A percentile compares a stretch with the other conserved stretches of the same genome.
These are phyloP conservation scores for Saturnispora serradocipensis DNA, from an alignment of 805 yeast genomes.

Conservation along the genomic window DNA sequence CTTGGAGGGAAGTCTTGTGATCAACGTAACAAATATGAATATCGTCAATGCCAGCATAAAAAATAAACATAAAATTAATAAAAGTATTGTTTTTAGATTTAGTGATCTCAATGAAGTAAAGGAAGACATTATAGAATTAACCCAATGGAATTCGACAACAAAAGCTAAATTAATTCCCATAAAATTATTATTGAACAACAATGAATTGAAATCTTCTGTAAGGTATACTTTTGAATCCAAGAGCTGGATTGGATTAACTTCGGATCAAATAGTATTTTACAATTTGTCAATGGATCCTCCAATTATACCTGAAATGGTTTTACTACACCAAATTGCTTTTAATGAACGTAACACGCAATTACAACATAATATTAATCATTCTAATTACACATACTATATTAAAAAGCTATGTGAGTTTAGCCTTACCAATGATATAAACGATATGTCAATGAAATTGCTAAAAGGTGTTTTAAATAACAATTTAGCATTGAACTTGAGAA, in stretches of 20 bases:
- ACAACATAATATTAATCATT: background rate
- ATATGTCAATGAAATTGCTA: background rate
- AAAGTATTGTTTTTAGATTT: background rate
- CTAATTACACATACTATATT: background rate
- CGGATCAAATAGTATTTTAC: background rate
- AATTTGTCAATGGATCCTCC: background rate
- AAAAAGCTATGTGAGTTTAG: slow-evolving; percentile 2
- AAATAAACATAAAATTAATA: slow-evolving; percentile 1
- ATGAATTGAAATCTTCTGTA: background rate
- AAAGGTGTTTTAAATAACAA: background rate
- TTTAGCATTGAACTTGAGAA: background rate
- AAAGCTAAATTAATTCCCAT: background rate
- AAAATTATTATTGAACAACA: background rate
- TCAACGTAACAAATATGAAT: slow-evolving; percentile 5
- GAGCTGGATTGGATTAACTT: slow-evolving; percentile 2
- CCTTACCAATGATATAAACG: background rate
- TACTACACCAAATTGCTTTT: background rate
- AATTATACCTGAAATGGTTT: background rate
- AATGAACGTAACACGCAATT: background rate
- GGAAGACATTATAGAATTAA: background rate
- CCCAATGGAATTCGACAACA: slow-evolving; percentile 3
- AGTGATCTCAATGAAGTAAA: background rate
- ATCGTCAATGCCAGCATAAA: background rate
- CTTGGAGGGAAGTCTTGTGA: background rate
- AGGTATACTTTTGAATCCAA: background rate